A percentile compares a stretch with the other conserved stretches of the same genome.
phyloP scores from a whole-genome alignment of 2,329 filamentous ascomycete species.

The Madurella fahalii region DNA sequence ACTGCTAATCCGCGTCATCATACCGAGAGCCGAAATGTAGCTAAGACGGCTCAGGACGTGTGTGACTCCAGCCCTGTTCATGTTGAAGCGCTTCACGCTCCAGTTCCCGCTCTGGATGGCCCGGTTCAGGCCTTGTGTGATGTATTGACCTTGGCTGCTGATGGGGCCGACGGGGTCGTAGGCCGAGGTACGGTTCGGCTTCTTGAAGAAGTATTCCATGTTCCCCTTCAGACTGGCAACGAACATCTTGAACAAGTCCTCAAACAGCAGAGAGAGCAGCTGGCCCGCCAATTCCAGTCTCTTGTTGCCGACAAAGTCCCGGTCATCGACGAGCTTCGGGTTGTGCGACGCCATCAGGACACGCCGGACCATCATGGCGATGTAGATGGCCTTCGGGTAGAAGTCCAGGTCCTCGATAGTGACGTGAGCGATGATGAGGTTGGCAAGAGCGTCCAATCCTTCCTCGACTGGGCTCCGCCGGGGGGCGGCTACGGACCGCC shows the following conservation, averaged over 20 bases:
- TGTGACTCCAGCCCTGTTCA: slow-evolving; percentile 95
- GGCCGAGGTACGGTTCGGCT: slow-evolving; percentile 81
- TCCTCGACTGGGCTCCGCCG: slow-evolving; percentile 83
- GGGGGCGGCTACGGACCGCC: slow-evolving; percentile 30
- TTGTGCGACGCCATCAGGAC: slow-evolving; percentile 93
- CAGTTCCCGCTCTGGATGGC: slow-evolving; percentile 98
- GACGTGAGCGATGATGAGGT: slow-evolving; percentile 91
- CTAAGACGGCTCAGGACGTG: slow-evolving; percentile 93
- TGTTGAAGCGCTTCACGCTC: slow-evolving; percentile 96
- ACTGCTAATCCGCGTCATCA: slow-evolving; percentile 99
- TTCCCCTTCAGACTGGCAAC: slow-evolving; percentile 83
- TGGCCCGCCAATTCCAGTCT: slow-evolving; percentile 91
- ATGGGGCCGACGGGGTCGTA: slow-evolving; percentile 86
- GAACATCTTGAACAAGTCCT: slow-evolving; percentile 97
- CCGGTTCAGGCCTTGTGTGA: slow-evolving; percentile 89
- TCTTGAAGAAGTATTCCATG: slow-evolving; percentile 93
- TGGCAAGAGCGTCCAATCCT: slow-evolving; percentile 86
- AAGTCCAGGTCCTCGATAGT: slow-evolving; percentile 89
- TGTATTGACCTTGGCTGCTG: slow-evolving; percentile 76
- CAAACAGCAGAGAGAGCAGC: slow-evolving; percentile 87
- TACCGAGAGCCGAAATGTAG: slow-evolving; percentile 93
- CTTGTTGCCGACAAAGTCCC: slow-evolving; percentile 98
- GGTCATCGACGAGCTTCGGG: slow-evolving; percentile 83
- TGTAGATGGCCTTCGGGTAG: slow-evolving; percentile 92
- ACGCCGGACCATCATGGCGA: slow-evolving; percentile 95